Evolutionary conservation across 1,284 basidiomycete species (phyloP), one percentile per base, ranked within the genome.

Genomic region (Malassezia brasiliensis): DNA sequence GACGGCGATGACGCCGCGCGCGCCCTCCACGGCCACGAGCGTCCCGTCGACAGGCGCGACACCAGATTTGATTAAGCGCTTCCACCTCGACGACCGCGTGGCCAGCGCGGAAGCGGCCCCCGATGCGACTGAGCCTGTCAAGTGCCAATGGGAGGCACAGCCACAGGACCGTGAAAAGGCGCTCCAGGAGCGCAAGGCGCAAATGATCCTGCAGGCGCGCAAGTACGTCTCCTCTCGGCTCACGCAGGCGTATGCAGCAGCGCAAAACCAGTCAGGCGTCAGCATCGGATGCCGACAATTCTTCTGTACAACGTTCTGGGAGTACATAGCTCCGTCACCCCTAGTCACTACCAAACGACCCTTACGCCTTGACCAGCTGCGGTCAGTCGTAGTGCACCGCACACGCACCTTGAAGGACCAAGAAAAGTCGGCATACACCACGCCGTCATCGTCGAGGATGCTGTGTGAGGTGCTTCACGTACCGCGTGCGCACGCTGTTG

Each of bases 391-490:
- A 3, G 41, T 19, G 6, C 14, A 32, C 19, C 17, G 9, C 9
- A 5, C 10, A 47, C 45, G 17, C 40, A 64, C 62, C 63, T 73
- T 69, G 62, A 72, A 69, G 25, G 63, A 62, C 68, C 68, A 71
- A 17, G 62, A 61, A 87, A 85, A 75, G 84, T 80, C 74, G 14
- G 84, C 79, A 56, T 66, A 75, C 25, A 74, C 69, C 15, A 80
- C 80, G 15, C 82, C 82, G 69, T 91, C 88, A 57, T 90, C 88
- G 69, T 91, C 89, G 28, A 86, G 69, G 22, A 91, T 85, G 40
- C 64, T 62, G 20, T 11, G 17, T 42, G 6, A 42, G 40, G 6
- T 2, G 5, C 10, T 6, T 1, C 2, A 42, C 40, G 22, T 42
- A 42, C 40, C 40, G 20, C 34, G 85, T 88, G 56, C 77, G 81